Evolutionary conservation across 2,329 filamentous ascomycete species (phyloP).

Genomic region (Xenoacremonium recifei): DNA sequence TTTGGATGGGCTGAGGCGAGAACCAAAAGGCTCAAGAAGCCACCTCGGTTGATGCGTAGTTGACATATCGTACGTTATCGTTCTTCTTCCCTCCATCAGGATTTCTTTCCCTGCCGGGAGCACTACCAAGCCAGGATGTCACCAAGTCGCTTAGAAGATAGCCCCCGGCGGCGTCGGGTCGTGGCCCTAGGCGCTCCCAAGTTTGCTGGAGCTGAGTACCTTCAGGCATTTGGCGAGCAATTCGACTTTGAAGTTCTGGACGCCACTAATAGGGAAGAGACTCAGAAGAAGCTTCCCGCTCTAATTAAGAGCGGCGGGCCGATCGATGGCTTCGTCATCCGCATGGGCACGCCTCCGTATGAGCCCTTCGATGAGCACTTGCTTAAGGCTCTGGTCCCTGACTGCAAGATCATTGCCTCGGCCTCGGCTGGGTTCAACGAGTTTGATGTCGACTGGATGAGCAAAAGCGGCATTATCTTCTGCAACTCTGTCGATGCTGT

Average conservation of each 20-base stretch:
- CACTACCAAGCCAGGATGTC: constrained; percentile 13
- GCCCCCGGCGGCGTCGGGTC: constrained; percentile 33
- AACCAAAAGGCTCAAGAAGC: no score
- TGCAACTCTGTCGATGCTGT: constrained; percentile 53
- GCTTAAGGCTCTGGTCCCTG: constrained; percentile 35
- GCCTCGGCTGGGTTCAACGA: constrained; percentile 47
- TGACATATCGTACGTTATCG: no score
- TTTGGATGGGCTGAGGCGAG: no score
- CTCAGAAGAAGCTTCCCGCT: constrained; percentile 32
- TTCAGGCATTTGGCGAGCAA: constrained; percentile 32
- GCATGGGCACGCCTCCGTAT: constrained; percentile 47
- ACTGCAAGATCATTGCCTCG: constrained; percentile 43
- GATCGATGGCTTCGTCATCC: constrained; percentile 45
- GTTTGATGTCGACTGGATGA: constrained; percentile 43
- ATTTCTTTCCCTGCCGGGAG: no score
- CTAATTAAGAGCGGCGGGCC: constrained; percentile 33
- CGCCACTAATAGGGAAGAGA: constrained; percentile 35
- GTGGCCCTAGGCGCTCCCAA: constrained; percentile 38
- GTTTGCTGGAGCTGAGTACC: constrained; percentile 36
- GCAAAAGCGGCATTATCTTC: constrained; percentile 45
- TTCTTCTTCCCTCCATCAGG: no score
- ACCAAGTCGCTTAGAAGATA: constrained; percentile 9
- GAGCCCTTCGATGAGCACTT: constrained; percentile 47
- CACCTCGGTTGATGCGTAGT: no score
- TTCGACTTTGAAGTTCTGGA: constrained; percentile 36